Conservation (phyloP, 305 asterid species). For the Lippia alba region DNA sequence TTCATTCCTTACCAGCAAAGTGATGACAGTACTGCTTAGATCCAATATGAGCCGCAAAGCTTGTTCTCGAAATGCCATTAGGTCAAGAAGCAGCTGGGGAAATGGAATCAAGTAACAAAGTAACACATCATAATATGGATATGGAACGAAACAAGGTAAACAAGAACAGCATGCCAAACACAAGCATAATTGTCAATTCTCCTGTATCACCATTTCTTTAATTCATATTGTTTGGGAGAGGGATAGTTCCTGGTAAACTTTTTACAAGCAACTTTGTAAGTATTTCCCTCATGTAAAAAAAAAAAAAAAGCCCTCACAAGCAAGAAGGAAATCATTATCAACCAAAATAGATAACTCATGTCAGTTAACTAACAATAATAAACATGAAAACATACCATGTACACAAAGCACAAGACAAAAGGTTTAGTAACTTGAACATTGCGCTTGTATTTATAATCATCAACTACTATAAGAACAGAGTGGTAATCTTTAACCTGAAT, state of each 20-base stretch:
- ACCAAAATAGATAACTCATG: constrained; percentile 25
- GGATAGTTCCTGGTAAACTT: constrained; percentile 17
- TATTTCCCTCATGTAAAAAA: constrained; percentile 13
- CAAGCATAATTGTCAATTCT: constrained; percentile 20
- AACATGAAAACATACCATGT: constrained; percentile 13
- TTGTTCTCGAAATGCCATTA: constrained; percentile 98
- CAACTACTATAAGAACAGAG: constrained; percentile 26
- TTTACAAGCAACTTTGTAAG: background rate
- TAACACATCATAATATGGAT: constrained; percentile 10
- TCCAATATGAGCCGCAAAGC: constrained; percentile 97
- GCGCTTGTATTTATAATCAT: constrained; percentile 12
- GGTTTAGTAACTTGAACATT: constrained; percentile 8
- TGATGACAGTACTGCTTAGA: constrained; percentile 97
- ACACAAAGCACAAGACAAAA: constrained; percentile 3
- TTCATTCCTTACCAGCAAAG: constrained; percentile 81
- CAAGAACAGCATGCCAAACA: constrained; percentile 23
- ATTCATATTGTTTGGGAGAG: constrained; percentile 11
- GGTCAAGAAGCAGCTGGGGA: constrained; percentile 92
- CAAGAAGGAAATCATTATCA: constrained; percentile 20
- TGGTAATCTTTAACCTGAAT: constrained; percentile 60
- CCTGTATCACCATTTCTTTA: constrained; percentile 10
- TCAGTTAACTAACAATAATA: constrained; percentile 12
- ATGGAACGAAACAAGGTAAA: constrained; percentile 9
- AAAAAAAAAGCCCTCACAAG: background rate
- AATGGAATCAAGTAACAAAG: constrained; percentile 31